phyloP scores from a whole-genome alignment of 2,329 filamentous ascomycete species.

The Periglandula ipomoeae region DNA sequence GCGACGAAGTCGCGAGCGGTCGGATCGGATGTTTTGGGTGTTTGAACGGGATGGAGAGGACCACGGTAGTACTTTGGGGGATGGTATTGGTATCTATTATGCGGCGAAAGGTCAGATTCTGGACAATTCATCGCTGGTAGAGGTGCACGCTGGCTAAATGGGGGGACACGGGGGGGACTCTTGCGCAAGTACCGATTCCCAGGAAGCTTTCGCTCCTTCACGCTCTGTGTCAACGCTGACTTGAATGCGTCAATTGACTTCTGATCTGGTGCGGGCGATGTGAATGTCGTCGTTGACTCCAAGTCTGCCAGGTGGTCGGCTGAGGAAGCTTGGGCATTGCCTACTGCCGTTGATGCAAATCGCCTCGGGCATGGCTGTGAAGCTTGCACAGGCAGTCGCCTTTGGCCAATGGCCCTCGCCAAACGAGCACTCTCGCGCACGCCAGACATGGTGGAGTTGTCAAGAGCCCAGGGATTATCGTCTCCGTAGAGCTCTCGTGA shows the following conservation, averaged over 20 bases:
- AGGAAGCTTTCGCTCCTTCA: slow-evolving; percentile 31
- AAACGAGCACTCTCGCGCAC: slow-evolving; percentile 31
- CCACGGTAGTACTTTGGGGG: slow-evolving; percentile 92
- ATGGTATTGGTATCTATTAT: slow-evolving; percentile 78
- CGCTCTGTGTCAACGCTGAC: slow-evolving; percentile 24
- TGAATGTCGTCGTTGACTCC: slow-evolving; percentile 41
- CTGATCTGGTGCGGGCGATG: slow-evolving; percentile 30
- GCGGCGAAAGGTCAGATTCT: no score
- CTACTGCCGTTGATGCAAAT: slow-evolving; percentile 38
- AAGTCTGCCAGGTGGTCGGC: slow-evolving; percentile 34
- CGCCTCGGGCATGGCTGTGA: slow-evolving; percentile 22
- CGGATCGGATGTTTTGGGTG: slow-evolving; percentile 77
- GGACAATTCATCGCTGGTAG: no score
- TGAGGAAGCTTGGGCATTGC: slow-evolving; percentile 17
- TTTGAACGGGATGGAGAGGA: slow-evolving; percentile 85
- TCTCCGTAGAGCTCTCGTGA: slow-evolving; percentile 3
- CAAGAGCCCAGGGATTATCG: slow-evolving; percentile 1
- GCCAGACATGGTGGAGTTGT: slow-evolving; percentile 28
- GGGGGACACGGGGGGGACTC: not conserved
- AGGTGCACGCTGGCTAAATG: slow-evolving; percentile 25
- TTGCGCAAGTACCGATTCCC: slow-evolving; percentile 33
- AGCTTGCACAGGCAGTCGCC: slow-evolving; percentile 17
- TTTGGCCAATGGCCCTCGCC: slow-evolving; percentile 21
- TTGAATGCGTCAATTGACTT: slow-evolving; percentile 31
- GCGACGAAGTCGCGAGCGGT: slow-evolving; percentile 81